These are phyloP conservation scores for Pharus latifolius DNA, from an alignment of 176 grass and related monocot genomes.

Conservation along the genomic window DNA sequence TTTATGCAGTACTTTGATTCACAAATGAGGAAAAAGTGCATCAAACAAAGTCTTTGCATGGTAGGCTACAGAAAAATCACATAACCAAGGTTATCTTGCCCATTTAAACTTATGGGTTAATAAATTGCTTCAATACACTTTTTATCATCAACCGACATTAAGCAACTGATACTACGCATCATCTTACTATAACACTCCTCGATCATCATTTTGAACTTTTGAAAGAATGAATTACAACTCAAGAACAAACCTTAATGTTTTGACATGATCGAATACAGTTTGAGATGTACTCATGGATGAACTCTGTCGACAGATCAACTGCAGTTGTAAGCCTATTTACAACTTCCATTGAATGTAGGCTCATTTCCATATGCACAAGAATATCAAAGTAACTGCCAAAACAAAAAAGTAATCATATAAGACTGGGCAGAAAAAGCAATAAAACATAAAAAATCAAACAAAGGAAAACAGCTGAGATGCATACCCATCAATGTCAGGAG, in stretches of 20 bases:
- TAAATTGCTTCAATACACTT: not conserved
- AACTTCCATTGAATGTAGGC: slow-evolving; percentile 98
- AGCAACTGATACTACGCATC: slow-evolving; percentile 2
- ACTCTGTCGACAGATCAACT: slow-evolving; percentile 73
- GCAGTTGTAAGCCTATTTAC: slow-evolving; percentile 90
- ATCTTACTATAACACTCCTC: not conserved
- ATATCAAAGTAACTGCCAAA: slow-evolving; percentile 65
- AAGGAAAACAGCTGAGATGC: slow-evolving; percentile 5
- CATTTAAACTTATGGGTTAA: not conserved
- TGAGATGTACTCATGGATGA: slow-evolving; percentile 93
- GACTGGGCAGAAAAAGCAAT: slow-evolving; percentile 7
- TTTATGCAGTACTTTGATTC: not conserved
- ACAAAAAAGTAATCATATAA: slow-evolving; percentile 12
- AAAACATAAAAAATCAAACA: slow-evolving; percentile 1
- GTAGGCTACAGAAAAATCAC: not conserved
- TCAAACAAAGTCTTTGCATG: not conserved
- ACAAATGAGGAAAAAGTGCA: not conserved
- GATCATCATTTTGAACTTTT: not conserved
- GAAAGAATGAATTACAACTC: not conserved
- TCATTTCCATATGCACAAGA: slow-evolving; percentile 97
- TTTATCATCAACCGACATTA: not conserved
- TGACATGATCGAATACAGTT: slow-evolving; percentile 90
- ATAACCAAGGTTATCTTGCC: not conserved
- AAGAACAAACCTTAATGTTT: slow-evolving; percentile 66
- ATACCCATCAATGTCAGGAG: slow-evolving; percentile 76